Evolutionary conservation across 768 basidiomycete genomes (phyloP), one percentile per base, ranked within the genome.

Genomic region (Rhodocollybia butyracea): DNA sequence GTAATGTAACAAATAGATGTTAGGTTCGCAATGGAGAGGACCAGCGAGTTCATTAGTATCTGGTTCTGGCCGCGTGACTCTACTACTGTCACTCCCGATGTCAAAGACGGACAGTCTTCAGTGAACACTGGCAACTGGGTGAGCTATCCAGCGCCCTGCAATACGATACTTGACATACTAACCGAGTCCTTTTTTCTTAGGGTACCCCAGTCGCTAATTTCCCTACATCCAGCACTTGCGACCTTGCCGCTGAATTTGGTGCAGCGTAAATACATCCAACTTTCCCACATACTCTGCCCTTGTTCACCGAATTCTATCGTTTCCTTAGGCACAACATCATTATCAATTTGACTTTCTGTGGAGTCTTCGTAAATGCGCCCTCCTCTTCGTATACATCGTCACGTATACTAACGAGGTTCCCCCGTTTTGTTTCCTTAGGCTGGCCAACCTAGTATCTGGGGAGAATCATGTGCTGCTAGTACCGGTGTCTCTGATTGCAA

Each of bases 161-260:
- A 13, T 17, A 8, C 6, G 19, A n/a, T n/a, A n/a, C n/a, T 26
- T 5, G 29, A 5, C 46, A 51, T 56, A 21, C 31, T 19, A 15
- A 39, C 19, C 40, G 53, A 31, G 12, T 22, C 3, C 7, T 36
- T n/a, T 8, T 47, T 21, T 52, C n/a, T n/a, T 45, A 83, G 83
- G 85, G 87, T 8, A 76, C 68, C 0, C 86, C 87, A 3, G 61
- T 66, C 1, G 88, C 86, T 21, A 75, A 72, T 63, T 90, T 88
- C 70, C 86, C 86, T 10, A 76, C 72, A n/a, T n/a, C n/a, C 61
- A 77, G 71, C 11, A 34, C 34, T 13, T 50, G 48, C 22, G 22
- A 50, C 26, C 21, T 50, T 39, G 48, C 48, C 2, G 34, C 48
- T 17, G 48, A 50, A 10, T 50, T 50, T 17, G 31, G 24, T 12